Evolutionary conservation across 352 stramenopile genomes (phyloP).

Genomic region (Pythium scleroteichum): DNA sequence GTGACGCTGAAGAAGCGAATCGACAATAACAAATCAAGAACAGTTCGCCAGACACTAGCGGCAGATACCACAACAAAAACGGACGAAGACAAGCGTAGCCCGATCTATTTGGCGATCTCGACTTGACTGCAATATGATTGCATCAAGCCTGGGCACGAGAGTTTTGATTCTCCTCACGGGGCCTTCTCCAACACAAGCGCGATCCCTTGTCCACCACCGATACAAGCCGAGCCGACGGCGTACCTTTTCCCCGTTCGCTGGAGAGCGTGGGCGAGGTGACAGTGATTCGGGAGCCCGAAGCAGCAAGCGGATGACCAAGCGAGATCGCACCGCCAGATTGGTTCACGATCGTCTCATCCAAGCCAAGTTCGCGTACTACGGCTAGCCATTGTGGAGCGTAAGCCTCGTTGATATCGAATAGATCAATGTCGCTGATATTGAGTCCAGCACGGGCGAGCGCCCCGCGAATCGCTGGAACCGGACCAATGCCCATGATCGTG

Average conservation of each 20-base stretch:
- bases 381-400: conserved; percentile 97
- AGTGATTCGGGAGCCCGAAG: conserved; percentile 92
- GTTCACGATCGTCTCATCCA: conserved; percentile 94
- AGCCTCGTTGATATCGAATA: conserved; percentile 99
- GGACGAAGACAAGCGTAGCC: conserved; percentile 1
- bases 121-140: conserved; percentile 33
- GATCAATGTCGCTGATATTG: conserved; percentile 93
- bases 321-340: conserved; percentile 95
- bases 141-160: no score
- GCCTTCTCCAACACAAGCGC: conserved; percentile 95
- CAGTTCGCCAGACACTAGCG: conserved; percentile 8
- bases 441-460: conserved; percentile 91
- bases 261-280: conserved; percentile 90
- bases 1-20: conserved; percentile 60
- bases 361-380: conserved; percentile 95
- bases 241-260: conserved; percentile 90
- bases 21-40: conserved; percentile 39
- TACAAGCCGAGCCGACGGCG: conserved; percentile 96
- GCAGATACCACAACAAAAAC: conserved; percentile 9
- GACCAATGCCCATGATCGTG: conserved; percentile 97
- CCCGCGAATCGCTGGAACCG: conserved; percentile 92
- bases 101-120: conserved; percentile 62
- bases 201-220: conserved; percentile 98
- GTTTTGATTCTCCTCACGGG: conserved; percentile 33
- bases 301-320: conserved; percentile 96